These are phyloP conservation scores for Penicillium desertorum DNA, from an alignment of 495 filamentous ascomycete genomes.

Conservation along the genomic window DNA sequence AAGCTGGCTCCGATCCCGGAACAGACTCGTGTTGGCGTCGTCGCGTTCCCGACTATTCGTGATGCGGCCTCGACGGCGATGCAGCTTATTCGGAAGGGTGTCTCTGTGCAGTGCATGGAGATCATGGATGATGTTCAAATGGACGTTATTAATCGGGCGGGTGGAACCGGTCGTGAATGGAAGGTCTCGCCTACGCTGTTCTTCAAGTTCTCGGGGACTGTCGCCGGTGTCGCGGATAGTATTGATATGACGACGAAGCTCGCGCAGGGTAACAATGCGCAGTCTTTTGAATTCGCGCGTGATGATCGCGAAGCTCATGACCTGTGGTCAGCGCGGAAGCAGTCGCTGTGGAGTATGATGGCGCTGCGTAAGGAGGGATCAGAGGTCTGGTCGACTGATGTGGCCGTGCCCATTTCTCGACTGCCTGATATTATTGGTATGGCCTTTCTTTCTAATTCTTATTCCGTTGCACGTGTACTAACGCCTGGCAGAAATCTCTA, in stretches of 20 bases:
- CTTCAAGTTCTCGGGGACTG: conserved; percentile 89
- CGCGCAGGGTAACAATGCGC: conserved; percentile 59
- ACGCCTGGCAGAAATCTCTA: conserved; percentile 64
- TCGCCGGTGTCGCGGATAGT: conserved; percentile 76
- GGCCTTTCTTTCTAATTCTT: neutral
- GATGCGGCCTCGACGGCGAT: conserved; percentile 80
- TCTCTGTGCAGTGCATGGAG: conserved; percentile 86
- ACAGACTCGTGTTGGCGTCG: conserved; percentile 78
- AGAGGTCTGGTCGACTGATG: conserved; percentile 76
- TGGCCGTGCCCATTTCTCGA: conserved; percentile 82
- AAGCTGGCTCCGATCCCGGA: conserved; percentile 80
- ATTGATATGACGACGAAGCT: conserved; percentile 68
- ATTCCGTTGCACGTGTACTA: neutral
- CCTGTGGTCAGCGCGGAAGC: conserved; percentile 86
- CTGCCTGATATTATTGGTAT: conserved; percentile 80
- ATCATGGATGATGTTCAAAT: conserved; percentile 94
- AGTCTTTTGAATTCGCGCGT: conserved; percentile 77
- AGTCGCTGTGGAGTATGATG: conserved; percentile 70
- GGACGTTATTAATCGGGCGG: conserved; percentile 82
- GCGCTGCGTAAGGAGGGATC: conserved; percentile 55
- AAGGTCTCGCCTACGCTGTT: conserved; percentile 82
- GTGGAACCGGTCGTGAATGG: conserved; percentile 71
- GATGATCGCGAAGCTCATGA: conserved; percentile 67
- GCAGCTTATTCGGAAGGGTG: conserved; percentile 72
- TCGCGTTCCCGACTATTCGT: conserved; percentile 72